phyloP scores from a whole-genome alignment of 768 basidiomycete species.

The Lentinula guzmanii region DNA sequence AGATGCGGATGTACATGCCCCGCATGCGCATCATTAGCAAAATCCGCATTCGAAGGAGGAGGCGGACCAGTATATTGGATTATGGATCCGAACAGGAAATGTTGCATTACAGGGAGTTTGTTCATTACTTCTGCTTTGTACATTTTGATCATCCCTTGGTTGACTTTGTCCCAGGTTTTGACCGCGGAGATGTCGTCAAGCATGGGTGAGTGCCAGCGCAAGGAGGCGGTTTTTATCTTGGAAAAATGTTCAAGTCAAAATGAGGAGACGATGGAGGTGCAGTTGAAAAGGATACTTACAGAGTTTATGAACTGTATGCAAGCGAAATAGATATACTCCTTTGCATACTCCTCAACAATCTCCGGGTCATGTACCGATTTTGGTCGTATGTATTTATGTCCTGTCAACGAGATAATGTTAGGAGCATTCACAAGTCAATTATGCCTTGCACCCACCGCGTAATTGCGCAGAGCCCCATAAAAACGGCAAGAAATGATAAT shows the following conservation, averaged over 20 bases:
- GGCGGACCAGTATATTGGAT: slow-evolving; percentile 61
- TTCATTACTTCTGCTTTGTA: slow-evolving; percentile 91
- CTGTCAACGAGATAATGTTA: slow-evolving; percentile 25
- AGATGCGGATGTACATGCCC: slow-evolving; percentile 41
- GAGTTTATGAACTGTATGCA: slow-evolving; percentile 97
- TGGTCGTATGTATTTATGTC: slow-evolving; percentile 85
- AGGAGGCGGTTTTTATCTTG: slow-evolving; percentile 91
- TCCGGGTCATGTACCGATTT: slow-evolving; percentile 91
- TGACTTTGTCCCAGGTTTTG: slow-evolving; percentile 96
- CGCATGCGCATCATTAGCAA: slow-evolving; percentile 23
- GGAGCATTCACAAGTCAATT: neutral
- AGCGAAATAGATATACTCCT: slow-evolving; percentile 94
- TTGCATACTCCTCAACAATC: slow-evolving; percentile 85
- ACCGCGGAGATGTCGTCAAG: slow-evolving; percentile 95
- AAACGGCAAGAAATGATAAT: slow-evolving; percentile 95
- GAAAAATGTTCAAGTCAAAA: neutral
- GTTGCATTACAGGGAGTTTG: slow-evolving; percentile 94
- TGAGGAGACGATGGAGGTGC: neutral
- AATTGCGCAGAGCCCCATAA: slow-evolving; percentile 82
- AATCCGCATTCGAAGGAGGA: slow-evolving; percentile 26
- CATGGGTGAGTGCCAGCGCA: slow-evolving; percentile 99
- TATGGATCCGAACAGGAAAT: slow-evolving; percentile 89
- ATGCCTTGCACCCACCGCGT: slow-evolving; percentile 30
- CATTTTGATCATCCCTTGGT: slow-evolving; percentile 97
- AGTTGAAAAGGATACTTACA: slow-evolving; percentile 32